Base-by-base conservation (phyloP, 169 alveolate genomes). In the Plasmodium fragile region DNA sequence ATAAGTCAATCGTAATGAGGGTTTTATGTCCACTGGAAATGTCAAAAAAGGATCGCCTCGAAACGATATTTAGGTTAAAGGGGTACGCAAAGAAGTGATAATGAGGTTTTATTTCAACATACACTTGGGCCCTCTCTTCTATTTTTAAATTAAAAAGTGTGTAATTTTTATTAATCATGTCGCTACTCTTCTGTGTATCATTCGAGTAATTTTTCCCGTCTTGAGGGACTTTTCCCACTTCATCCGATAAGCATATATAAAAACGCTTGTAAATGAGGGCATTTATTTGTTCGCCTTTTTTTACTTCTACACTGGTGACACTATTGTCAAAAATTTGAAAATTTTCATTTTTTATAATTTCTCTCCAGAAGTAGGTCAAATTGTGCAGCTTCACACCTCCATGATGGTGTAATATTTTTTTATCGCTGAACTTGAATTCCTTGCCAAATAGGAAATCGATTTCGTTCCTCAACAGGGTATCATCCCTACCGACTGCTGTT, bases 31-130 rank as follows among this genome's bases (percentile, higher is more conserved):
- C 81, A 82, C 72, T 82, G 3, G 71, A 82, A 22, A 69, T 39
- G 30, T 70, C 73, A 43, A 82, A 82, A 43, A 69, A 82, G 25
- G 82, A 73, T 73, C 53, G 16, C 13, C 53, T 75, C 8, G 78
- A 59, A 52, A 25, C 65, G 18, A 85, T 39, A 13, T 43, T 73
- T 34, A 85, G 18, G 5, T 52, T 11, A 53, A 85, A 85, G 53
- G 93, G 93, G 70, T 85, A 85, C 1, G 55, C 69, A 85, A 85
- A 85, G 79, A 49, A 75, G 69, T 85, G 77, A 85, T 8, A 85
- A 43, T 85, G 93, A 6, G 93, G 93, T 13, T 85, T 73, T 85
- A 85, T 73, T 32, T 85, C 93, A 7, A 85, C 59, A 36, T 85
- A 85, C 13, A 85, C 36, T 25, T 85, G 34, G 10, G 72, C 43